A percentile compares a stretch with the other conserved stretches of the same genome.
Conservation (phyloP, 805 yeast species). For the Teunomyces gatunensis region DNA sequence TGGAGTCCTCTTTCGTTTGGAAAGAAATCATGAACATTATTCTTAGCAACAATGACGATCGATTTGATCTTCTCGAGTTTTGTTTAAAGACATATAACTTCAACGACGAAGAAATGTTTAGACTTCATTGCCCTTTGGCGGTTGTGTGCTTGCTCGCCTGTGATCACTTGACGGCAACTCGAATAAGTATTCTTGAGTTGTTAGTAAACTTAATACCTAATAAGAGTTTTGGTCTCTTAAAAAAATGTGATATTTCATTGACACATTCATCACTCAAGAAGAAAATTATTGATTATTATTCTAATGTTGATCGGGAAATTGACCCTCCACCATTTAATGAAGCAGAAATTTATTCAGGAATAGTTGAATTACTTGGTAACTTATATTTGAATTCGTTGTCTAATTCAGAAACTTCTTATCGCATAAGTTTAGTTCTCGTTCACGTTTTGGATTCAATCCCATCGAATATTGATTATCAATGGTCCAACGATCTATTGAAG, state of each 20-base stretch:
- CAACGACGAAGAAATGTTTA: slow-evolving; percentile 82
- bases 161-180: slow-evolving; percentile 14
- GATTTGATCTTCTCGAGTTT: slow-evolving; percentile 53
- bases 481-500: slow-evolving; percentile 6
- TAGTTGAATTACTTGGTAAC: slow-evolving; percentile 16
- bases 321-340: neutral
- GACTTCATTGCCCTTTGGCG: slow-evolving; percentile 72
- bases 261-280: neutral
- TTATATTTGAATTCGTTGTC: slow-evolving; percentile 16
- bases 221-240: slow-evolving; percentile 43
- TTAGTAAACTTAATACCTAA: slow-evolving; percentile 60
- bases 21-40: slow-evolving; percentile 48
- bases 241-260: neutral
- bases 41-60: slow-evolving; percentile 18
- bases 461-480: slow-evolving; percentile 5
- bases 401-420: slow-evolving; percentile 13
- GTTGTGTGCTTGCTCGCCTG: slow-evolving; percentile 46
- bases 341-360: slow-evolving; percentile 13
- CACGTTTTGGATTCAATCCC: slow-evolving; percentile 15
- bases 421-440: neutral
- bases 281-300: neutral
- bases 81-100: slow-evolving; percentile 66
- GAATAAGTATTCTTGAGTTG: slow-evolving; percentile 40
- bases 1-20: slow-evolving; percentile 82
- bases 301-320: neutral